phyloP scores from a whole-genome alignment of 164 flowering plant species.

The Berberis vulgaris region DNA sequence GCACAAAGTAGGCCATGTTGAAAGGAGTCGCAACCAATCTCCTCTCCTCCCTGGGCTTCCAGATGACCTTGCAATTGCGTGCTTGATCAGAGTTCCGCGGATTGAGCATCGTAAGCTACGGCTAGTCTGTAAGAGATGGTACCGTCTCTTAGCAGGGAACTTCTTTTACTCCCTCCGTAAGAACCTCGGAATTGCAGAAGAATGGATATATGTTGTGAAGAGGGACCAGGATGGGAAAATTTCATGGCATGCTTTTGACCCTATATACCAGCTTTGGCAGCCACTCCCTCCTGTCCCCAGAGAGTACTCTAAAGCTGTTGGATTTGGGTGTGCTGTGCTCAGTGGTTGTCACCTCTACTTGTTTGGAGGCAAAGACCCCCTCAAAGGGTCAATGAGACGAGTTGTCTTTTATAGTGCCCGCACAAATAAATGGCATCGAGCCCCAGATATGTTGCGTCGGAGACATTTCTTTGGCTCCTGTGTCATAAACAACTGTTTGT shows the following conservation, averaged over 20 bases:
- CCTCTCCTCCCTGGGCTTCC: constrained; percentile 92
- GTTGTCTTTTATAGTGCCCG: constrained; percentile 71
- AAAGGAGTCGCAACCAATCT: constrained; percentile 44
- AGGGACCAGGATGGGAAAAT: constrained; percentile 66
- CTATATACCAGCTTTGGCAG: constrained; percentile 74
- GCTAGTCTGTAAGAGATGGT: constrained; percentile 88
- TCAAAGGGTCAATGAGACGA: constrained; percentile 77
- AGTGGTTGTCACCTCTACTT: constrained; percentile 76
- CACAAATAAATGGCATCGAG: constrained; percentile 91
- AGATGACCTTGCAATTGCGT: constrained; percentile 90
- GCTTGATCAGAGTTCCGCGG: constrained; percentile 74
- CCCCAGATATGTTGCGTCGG: constrained; percentile 79
- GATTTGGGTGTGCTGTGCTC: constrained; percentile 80
- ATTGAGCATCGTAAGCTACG: constrained; percentile 66
- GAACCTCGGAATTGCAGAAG: constrained; percentile 62
- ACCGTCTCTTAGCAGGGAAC: constrained; percentile 63
- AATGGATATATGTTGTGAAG: constrained; percentile 80
- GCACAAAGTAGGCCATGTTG: constrained; percentile 40
- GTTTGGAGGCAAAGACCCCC: constrained; percentile 76
- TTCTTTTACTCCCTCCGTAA: constrained; percentile 75
- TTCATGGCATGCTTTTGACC: constrained; percentile 88
- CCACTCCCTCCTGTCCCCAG: constrained; percentile 80
- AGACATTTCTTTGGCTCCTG: constrained; percentile 75
- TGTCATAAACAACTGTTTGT: constrained; percentile 81
- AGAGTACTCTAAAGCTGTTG: constrained; percentile 65